Conservation (phyloP, 1,284 basidiomycete species). For the Pseudozyma pruni region DNA sequence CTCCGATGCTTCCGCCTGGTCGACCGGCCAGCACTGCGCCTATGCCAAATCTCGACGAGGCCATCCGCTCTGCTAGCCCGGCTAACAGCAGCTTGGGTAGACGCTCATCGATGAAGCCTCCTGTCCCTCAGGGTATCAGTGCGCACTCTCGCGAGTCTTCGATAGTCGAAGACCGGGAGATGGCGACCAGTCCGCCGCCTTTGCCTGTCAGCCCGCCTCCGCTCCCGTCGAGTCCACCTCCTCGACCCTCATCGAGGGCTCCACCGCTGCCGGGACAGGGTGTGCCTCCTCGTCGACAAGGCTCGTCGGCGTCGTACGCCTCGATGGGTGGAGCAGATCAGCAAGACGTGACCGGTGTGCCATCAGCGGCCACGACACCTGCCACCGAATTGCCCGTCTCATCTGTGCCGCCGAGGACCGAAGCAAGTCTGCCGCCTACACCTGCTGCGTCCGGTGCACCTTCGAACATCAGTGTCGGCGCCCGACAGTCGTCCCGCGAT, state of each 20-base stretch:
- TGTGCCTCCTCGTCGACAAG: conserved; percentile 71
- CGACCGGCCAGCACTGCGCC: conserved; percentile 41
- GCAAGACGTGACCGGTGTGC: conserved; percentile 28
- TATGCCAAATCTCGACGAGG: conserved; percentile 35
- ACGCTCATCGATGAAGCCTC: conserved; percentile 35
- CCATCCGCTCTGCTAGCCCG: conserved; percentile 36
- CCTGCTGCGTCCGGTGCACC: conserved; percentile 7
- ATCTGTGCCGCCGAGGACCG: conserved; percentile 8
- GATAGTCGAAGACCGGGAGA: conserved; percentile 20
- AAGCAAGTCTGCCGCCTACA: conserved; percentile 13
- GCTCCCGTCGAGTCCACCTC: conserved; percentile 67
- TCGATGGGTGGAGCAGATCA: conserved; percentile 5
- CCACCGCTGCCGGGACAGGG: conserved; percentile 89
- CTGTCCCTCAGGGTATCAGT: conserved; percentile 31
- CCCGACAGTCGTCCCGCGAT: conserved; percentile 49
- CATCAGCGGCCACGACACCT: conserved; percentile 10
- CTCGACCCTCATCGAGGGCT: conserved; percentile 80
- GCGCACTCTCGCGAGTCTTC: conserved; percentile 36
- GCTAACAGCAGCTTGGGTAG: conserved; percentile 30
- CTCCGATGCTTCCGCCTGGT: conserved; percentile 29
- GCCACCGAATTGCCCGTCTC: conserved; percentile 15
- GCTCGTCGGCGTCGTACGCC: conserved; percentile 29
- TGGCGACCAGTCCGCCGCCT: conserved; percentile 70
- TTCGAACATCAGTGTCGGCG: conserved; percentile 15
- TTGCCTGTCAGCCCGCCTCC: conserved; percentile 42